A percentile compares a stretch with the other conserved stretches of the same genome.
phyloP scores from a whole-genome alignment of 306 rosid genomes.

The Quercus alba region DNA sequence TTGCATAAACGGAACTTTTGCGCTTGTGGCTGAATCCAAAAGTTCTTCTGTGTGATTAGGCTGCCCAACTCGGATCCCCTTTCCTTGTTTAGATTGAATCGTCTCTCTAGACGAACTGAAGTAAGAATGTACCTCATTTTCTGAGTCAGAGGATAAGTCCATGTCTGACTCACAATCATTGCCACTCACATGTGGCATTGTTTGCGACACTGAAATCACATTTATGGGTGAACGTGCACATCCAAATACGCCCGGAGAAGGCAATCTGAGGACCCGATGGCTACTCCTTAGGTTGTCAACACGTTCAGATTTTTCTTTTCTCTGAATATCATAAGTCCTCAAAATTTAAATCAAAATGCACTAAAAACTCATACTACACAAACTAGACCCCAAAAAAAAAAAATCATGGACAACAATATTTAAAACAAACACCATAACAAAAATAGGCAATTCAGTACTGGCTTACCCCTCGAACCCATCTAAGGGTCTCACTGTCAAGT shows the following conservation, averaged over 20 bases:
- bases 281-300: neutral
- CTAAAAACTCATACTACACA: neutral
- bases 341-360: neutral
- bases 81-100: too few species aligned
- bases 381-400: neutral
- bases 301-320: neutral
- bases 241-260: slow-evolving; percentile 2
- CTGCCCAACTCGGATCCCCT: too few species aligned
- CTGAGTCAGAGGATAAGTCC: slow-evolving; percentile 15
- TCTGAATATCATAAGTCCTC: neutral
- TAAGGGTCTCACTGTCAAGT: slow-evolving; percentile 3
- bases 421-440: too few species aligned
- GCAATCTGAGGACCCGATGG: neutral
- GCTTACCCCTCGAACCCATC: slow-evolving; percentile 22
- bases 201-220: neutral
- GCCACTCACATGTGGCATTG: neutral
- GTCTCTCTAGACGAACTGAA: too few species aligned
- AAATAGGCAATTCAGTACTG: neutral
- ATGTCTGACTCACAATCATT: slow-evolving; percentile 8
- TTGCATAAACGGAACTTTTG: too few species aligned
- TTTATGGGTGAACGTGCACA: slow-evolving; percentile 1
- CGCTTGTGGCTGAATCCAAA: too few species aligned
- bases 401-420: neutral
- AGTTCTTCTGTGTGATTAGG: too few species aligned
- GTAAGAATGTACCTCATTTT: neutral